Percentiles rank a stretch among this genome's conserved stretches.
Conservation (phyloP, 257 asterid species). For the Solanum neorickii region DNA sequence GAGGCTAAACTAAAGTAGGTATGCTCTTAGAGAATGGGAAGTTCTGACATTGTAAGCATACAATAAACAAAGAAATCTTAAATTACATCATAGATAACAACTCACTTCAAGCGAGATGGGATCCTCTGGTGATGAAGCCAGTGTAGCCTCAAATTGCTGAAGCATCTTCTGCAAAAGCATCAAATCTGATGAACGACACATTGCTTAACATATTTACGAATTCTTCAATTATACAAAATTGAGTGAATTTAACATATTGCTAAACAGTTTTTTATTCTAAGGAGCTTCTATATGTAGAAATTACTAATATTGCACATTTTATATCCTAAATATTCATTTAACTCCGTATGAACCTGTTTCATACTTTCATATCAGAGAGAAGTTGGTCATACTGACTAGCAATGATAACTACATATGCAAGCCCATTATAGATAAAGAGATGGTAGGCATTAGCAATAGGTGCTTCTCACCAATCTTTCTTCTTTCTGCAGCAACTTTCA, state of each 20-base stretch:
- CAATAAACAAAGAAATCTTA: not conserved
- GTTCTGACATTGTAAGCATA: not conserved
- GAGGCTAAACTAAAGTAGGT: not conserved
- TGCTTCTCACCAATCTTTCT: not conserved
- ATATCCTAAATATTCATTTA: not conserved
- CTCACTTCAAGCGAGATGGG: constrained; percentile 85
- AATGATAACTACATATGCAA: not conserved
- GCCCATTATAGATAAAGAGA: not conserved
- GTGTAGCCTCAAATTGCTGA: constrained; percentile 64
- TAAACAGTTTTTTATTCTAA: not conserved
- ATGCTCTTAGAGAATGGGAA: not conserved
- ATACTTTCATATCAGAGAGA: not conserved
- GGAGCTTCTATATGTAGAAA: not conserved
- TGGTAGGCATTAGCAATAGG: not conserved
- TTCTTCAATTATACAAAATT: not conserved
- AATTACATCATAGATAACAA: constrained; percentile 1
- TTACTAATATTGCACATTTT: not conserved
- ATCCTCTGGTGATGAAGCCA: constrained; percentile 57
- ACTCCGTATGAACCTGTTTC: not conserved
- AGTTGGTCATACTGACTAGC: not conserved
- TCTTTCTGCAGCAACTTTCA: not conserved
- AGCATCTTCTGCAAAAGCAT: constrained; percentile 56
- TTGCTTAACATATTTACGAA: not conserved
- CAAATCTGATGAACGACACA: not conserved
- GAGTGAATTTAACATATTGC: not conserved